Evolutionary conservation across 805 yeast species (phyloP).

Genomic region (Osmozyma mogii): DNA sequence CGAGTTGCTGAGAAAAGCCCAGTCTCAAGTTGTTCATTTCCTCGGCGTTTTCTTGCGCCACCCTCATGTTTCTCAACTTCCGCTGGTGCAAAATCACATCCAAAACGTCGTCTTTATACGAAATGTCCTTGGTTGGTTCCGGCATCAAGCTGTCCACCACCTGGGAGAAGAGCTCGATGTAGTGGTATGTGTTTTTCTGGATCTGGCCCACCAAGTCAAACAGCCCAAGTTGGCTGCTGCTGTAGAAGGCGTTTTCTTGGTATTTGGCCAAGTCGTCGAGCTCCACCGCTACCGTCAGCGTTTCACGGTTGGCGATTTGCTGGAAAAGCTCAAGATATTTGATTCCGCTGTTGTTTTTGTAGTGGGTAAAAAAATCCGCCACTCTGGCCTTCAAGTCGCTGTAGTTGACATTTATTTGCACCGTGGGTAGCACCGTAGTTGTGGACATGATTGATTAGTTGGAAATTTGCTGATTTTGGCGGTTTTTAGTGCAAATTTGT

Average conservation of each 20-base stretch:
- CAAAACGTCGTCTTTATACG: conserved; percentile 80
- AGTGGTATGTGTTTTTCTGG: conserved; percentile 68
- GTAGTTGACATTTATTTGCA: conserved; percentile 69
- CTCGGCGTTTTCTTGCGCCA: conserved; percentile 58
- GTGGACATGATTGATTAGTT: conserved; percentile 11
- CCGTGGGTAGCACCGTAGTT: conserved; percentile 46
- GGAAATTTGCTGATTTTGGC: no score
- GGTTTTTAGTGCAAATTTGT: no score
- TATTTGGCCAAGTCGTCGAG: conserved; percentile 75
- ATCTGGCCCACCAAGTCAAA: conserved; percentile 48
- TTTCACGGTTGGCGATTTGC: conserved; percentile 76
- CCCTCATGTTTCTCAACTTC: conserved; percentile 68
- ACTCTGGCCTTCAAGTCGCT: conserved; percentile 50
- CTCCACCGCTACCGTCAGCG: conserved; percentile 60
- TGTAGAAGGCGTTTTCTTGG: conserved; percentile 39
- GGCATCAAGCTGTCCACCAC: conserved; percentile 82
- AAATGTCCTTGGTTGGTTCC: conserved; percentile 69
- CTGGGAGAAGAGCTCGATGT: conserved; percentile 65
- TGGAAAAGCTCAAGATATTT: conserved; percentile 75
- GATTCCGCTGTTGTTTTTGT: conserved; percentile 22
- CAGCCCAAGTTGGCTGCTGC: conserved; percentile 6
- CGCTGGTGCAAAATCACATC: conserved; percentile 92
- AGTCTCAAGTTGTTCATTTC: conserved; percentile 42
- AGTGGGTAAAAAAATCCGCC: conserved; percentile 61
- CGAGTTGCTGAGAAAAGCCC: conserved; percentile 17